Evolutionary conservation across 805 yeast species (phyloP).

Genomic region (Sungouiella thailandica): DNA sequence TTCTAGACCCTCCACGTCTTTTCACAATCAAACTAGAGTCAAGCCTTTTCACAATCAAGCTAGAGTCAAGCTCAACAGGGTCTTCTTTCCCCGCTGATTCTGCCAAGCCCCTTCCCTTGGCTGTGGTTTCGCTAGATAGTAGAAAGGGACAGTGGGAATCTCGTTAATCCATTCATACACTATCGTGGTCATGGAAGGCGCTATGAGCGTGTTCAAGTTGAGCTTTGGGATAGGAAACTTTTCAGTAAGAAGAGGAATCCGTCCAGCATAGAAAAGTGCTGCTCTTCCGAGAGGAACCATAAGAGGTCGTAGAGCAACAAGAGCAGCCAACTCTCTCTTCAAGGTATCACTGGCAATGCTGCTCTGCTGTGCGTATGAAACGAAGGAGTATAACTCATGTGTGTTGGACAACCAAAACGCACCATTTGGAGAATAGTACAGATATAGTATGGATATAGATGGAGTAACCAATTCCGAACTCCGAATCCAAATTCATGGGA

Average conservation of each 20-base stretch:
- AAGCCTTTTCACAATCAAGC: no score
- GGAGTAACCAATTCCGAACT: no score
- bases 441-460: no score
- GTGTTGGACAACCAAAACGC: constrained; percentile 98
- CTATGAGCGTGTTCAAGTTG: constrained; percentile 60
- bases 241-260: constrained; percentile 80
- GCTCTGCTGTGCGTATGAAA: constrained; percentile 89
- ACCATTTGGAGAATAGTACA: constrained; percentile 84
- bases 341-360: constrained; percentile 78
- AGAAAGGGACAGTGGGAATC: constrained; percentile 26
- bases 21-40: constrained; percentile 41
- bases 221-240: constrained; percentile 73
- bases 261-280: constrained; percentile 60
- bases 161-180: no score
- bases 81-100: constrained; percentile 36
- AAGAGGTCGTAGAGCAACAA: constrained; percentile 66
- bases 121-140: constrained; percentile 25
- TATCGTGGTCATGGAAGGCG: constrained; percentile 63
- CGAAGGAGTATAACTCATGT: constrained; percentile 92
- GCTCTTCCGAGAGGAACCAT: constrained; percentile 78
- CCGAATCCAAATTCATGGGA: no score
- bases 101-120: constrained; percentile 18
- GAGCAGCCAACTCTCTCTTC: constrained; percentile 55
- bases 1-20: no score
- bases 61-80: no score